Evolutionary conservation across 2,329 filamentous ascomycete genomes (phyloP).

Genomic region (Zymoseptoria passerinii): DNA sequence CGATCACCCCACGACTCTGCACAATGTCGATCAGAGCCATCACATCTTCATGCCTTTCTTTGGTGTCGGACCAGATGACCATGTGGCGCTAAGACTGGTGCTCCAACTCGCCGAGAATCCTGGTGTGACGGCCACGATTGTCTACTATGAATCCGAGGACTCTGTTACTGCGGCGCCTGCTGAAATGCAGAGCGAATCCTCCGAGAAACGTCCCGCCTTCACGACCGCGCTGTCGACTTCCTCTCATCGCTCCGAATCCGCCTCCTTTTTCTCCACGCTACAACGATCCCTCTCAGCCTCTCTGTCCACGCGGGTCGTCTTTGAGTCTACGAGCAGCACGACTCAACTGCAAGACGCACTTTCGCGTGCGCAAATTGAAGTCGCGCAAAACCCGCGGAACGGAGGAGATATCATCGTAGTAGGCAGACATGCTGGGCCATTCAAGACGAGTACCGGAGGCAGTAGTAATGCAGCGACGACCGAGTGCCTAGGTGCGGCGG

Average conservation of each 20-base stretch:
- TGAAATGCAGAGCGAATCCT: background rate
- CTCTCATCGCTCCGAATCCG: slow-evolving; percentile 31
- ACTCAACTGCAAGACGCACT: slow-evolving; percentile 41
- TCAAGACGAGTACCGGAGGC: slow-evolving; percentile 27
- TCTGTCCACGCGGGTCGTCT: slow-evolving; percentile 49
- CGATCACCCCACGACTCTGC: slow-evolving; percentile 46
- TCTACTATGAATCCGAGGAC: slow-evolving; percentile 45
- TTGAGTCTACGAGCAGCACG: slow-evolving; percentile 42
- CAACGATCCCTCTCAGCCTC: slow-evolving; percentile 47
- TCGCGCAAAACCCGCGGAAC: slow-evolving; percentile 54
- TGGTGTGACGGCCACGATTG: slow-evolving; percentile 68
- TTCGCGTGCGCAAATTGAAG: slow-evolving; percentile 48
- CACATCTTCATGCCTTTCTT: slow-evolving; percentile 85
- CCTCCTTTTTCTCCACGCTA: slow-evolving; percentile 50
- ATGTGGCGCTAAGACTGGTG: slow-evolving; percentile 68
- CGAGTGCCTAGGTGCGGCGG: slow-evolving; percentile 49
- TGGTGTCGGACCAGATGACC: slow-evolving; percentile 67
- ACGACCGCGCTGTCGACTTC: slow-evolving; percentile 3
- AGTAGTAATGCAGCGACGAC: background rate
- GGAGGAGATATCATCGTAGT: slow-evolving; percentile 64
- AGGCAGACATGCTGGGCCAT: slow-evolving; percentile 43
- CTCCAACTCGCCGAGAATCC: slow-evolving; percentile 75
- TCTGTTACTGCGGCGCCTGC: slow-evolving; percentile 5
- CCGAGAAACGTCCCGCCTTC: slow-evolving; percentile 8
- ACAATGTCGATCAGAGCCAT: slow-evolving; percentile 61